phyloP scores from a whole-genome alignment of 192 early-diverging fungal species.

The Linnemannia zychae region DNA sequence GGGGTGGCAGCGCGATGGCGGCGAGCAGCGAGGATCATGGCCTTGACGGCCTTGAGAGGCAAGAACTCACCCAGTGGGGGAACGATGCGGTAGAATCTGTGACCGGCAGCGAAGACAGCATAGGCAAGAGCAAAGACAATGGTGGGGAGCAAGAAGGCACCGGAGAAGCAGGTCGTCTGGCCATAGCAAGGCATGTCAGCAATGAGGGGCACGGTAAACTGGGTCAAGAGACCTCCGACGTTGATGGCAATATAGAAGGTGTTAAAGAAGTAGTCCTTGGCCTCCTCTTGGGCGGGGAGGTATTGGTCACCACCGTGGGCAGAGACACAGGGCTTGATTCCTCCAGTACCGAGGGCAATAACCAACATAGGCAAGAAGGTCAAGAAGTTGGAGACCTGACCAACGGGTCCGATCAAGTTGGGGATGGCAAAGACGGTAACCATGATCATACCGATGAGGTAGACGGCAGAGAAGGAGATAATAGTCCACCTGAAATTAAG shows the following conservation, averaged over 20 bases:
- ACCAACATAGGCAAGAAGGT: conserved; percentile 63
- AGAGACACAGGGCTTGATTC: conserved; percentile 70
- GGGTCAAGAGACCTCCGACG: conserved; percentile 65
- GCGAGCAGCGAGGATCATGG: conserved; percentile 33
- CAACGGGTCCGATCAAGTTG: conserved; percentile 39
- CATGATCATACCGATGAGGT: conserved; percentile 65
- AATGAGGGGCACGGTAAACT: conserved; percentile 63
- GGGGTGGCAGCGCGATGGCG: conserved; percentile 20
- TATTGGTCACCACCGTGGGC: conserved; percentile 60
- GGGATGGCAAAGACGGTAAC: conserved; percentile 64
- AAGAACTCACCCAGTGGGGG: conserved; percentile 72
- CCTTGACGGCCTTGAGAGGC: conserved; percentile 56
- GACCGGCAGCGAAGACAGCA: conserved; percentile 64
- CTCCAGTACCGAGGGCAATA: conserved; percentile 71
- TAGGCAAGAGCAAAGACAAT: conserved; percentile 59
- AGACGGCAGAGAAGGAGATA: conserved; percentile 59
- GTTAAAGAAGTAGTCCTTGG: conserved; percentile 62
- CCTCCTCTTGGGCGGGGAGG: conserved; percentile 61
- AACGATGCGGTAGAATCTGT: conserved; percentile 71
- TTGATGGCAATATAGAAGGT: conserved; percentile 70
- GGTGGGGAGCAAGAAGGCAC: conserved; percentile 57
- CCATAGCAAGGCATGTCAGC: conserved; percentile 46
- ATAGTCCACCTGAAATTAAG: conserved; percentile 53
- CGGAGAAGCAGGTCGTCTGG: conserved; percentile 59
- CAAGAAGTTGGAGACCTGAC: conserved; percentile 35